A percentile compares a stretch with the other conserved stretches of the same genome.
phyloP scores from a whole-genome alignment of 768 basidiomycete genomes.

The Lenzites betulinus region DNA sequence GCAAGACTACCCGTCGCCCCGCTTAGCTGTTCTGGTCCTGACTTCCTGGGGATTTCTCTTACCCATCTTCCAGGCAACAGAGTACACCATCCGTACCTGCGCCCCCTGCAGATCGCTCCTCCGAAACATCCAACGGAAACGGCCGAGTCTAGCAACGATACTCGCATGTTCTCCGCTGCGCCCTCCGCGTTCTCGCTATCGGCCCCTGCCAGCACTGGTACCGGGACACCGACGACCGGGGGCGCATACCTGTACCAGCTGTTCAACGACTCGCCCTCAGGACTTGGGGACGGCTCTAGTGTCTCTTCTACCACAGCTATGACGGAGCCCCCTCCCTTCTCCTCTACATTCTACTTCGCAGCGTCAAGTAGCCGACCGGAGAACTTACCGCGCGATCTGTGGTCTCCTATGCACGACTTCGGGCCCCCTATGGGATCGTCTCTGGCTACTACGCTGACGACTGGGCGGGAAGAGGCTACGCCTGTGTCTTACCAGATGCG shows the following conservation, averaged over 20 bases:
- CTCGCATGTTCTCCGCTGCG: background rate
- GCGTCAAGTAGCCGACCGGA: background rate
- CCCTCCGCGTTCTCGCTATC: background rate
- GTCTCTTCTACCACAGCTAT: background rate
- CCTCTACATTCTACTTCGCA: background rate
- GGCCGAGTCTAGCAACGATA: no score
- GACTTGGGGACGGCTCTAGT: no score
- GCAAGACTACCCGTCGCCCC: no score
- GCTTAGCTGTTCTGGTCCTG: background rate
- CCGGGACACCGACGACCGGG: background rate
- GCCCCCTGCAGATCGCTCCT: background rate
- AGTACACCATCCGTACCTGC: background rate
- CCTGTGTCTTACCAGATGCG: constrained; percentile 23
- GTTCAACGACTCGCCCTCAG: background rate
- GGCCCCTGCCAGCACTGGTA: background rate
- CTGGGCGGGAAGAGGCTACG: background rate
- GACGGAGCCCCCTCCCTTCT: constrained; percentile 5
- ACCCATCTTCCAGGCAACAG: background rate
- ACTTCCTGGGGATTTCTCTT: background rate
- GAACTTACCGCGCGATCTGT: background rate
- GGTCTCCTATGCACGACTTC: background rate
- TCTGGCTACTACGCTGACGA: no score
- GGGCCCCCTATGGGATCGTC: background rate
- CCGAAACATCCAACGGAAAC: background rate
- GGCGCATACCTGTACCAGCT: constrained; percentile 3